Percentiles rank a stretch among this genome's conserved stretches.
Conservation (phyloP, 2,329 filamentous ascomycete species). For the Dothistroma pini region DNA sequence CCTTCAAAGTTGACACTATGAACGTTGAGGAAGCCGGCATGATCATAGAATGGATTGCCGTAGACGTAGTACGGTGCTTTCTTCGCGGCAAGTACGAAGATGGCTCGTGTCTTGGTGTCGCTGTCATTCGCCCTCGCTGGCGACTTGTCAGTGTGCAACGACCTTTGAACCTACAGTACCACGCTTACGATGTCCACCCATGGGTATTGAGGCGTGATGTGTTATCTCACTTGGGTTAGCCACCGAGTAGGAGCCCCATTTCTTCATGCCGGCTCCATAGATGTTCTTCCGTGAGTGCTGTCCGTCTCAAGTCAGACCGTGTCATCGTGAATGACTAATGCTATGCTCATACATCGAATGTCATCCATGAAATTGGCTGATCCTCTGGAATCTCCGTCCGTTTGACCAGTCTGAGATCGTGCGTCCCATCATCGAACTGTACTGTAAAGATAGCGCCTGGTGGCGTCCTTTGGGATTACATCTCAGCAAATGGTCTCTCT, state of each 20-base stretch:
- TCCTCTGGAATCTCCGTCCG: conserved; percentile 75
- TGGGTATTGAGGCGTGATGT: conserved; percentile 69
- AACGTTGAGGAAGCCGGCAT: conserved; percentile 77
- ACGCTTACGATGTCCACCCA: conserved; percentile 65
- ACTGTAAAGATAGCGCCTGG: conserved; percentile 89
- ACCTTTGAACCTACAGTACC: conserved; percentile 25
- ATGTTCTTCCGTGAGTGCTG: conserved; percentile 79
- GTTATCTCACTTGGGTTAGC: conserved; percentile 71
- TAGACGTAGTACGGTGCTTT: conserved; percentile 79
- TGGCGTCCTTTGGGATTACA: conserved; percentile 51
- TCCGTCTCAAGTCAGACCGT: conserved; percentile 1
- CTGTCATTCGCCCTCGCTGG: conserved; percentile 64
- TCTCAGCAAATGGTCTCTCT: conserved; percentile 5
- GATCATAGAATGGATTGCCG: conserved; percentile 84
- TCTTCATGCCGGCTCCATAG: conserved; percentile 90
- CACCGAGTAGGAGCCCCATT: conserved; percentile 80
- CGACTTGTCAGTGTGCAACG: background rate
- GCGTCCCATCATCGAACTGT: conserved; percentile 76
- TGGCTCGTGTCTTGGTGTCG: conserved; percentile 79
- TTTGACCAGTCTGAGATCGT: conserved; percentile 72
- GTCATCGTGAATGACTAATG: too few species aligned
- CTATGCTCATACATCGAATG: conserved; percentile 66
- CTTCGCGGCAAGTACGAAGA: conserved; percentile 78
- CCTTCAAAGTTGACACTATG: conserved; percentile 60
- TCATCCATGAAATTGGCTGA: conserved; percentile 92